A percentile compares a stretch with the other conserved stretches of the same genome.
Conservation (phyloP, 345 rosid genomes). For the Mallotus nudiflorus region DNA sequence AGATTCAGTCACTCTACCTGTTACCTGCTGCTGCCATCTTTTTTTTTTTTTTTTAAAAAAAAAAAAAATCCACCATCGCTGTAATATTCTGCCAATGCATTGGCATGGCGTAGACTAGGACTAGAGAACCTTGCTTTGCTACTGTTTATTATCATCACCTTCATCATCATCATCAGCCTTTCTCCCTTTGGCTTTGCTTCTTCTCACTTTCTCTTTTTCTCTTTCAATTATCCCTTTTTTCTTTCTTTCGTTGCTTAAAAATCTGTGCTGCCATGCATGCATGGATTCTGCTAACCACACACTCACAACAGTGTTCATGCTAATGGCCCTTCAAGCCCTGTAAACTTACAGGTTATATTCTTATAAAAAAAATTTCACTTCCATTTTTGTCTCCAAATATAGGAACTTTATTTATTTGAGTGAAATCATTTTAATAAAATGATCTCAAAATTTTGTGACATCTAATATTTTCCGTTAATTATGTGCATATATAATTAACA, state of each 20-base stretch:
- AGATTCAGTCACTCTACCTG: not conserved
- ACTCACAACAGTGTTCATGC: too few relatives aligned
- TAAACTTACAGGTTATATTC: too few relatives aligned
- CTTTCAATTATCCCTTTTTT: conserved; percentile 3
- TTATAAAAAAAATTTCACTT: too few relatives aligned
- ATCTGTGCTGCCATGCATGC: conserved; percentile 17
- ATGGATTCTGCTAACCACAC: not conserved
- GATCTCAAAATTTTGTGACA: too few relatives aligned
- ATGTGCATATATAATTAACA: too few relatives aligned
- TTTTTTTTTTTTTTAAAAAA: conserved; percentile 8
- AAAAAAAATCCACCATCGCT: too few relatives aligned
- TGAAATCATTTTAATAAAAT: too few relatives aligned
- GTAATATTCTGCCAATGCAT: conserved; percentile 11
- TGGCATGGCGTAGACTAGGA: too few relatives aligned
- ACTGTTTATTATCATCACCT: not conserved
- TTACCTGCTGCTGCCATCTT: conserved; percentile 3
- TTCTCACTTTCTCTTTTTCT: not conserved
- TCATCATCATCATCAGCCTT: conserved; percentile 5
- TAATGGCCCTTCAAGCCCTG: too few relatives aligned
- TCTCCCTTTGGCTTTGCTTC: not conserved
- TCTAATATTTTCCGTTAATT: too few relatives aligned
- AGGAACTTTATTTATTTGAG: too few relatives aligned
- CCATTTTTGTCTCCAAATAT: too few relatives aligned
- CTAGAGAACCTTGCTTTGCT: not conserved
- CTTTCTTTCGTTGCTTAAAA: not conserved